Conservation (phyloP, 2,329 filamentous ascomycete species). For the Diplocarpon mali region DNA sequence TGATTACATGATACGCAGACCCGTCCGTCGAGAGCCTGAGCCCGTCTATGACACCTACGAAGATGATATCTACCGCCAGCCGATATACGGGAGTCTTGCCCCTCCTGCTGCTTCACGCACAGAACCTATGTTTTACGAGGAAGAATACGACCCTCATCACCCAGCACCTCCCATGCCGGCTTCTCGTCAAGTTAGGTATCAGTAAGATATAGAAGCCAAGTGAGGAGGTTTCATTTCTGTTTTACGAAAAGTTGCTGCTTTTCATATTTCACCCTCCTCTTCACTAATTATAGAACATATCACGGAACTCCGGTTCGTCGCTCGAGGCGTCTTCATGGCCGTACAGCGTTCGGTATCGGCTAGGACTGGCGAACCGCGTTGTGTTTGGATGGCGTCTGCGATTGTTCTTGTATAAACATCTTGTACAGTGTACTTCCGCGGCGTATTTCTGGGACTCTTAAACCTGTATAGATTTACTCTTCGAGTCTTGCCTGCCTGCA, state of each 20-base stretch:
- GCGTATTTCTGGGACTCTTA: too few species aligned
- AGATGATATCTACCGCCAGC: conserved; percentile 20
- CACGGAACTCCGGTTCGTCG: too few species aligned
- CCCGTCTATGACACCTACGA: conserved; percentile 24
- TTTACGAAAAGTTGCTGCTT: conserved; percentile 3
- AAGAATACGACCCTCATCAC: conserved; percentile 36
- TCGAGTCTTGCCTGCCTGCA: too few species aligned
- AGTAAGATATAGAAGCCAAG: conserved; percentile 11
- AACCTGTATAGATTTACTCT: too few species aligned
- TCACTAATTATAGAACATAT: neutral
- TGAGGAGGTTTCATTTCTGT: conserved; percentile 10
- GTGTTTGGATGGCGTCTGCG: too few species aligned
- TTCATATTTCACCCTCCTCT: neutral
- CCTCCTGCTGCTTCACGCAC: conserved; percentile 9
- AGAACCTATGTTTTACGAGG: conserved; percentile 26
- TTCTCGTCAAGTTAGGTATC: conserved; percentile 20
- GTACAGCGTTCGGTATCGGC: too few species aligned
- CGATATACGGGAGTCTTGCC: conserved; percentile 22
- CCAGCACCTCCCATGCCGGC: conserved; percentile 26
- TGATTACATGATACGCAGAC: conserved; percentile 36
- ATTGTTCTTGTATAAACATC: too few species aligned
- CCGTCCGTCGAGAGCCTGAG: conserved; percentile 28
- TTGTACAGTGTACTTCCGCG: too few species aligned
- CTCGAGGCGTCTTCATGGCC: too few species aligned
- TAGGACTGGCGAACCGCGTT: too few species aligned